Conservation (phyloP, 257 asterid genomes). For the Thymus mandschuricus region DNA sequence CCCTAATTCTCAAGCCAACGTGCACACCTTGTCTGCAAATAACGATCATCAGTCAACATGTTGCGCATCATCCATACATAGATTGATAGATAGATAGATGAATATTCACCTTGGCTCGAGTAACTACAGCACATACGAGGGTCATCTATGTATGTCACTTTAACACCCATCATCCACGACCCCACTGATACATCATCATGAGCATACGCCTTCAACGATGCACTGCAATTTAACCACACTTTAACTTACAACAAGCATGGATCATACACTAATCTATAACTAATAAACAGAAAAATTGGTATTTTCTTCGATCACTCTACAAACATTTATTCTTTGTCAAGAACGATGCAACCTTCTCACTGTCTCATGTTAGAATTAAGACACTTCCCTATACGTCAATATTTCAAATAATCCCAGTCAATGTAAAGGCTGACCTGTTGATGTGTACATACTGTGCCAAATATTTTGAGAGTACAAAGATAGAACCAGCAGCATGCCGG, state of each 20-base stretch:
- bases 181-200: slow-evolving; percentile 86
- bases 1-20: slow-evolving; percentile 50
- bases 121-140: slow-evolving; percentile 76
- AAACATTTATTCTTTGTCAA: not conserved
- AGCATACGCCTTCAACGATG: slow-evolving; percentile 87
- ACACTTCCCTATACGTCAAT: not conserved
- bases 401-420: not conserved
- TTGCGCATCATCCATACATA: not conserved
- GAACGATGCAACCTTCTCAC: not conserved
- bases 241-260: not conserved
- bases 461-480: slow-evolving; percentile 68
- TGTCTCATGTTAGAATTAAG: not conserved
- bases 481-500: slow-evolving; percentile 89
- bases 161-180: slow-evolving; percentile 98
- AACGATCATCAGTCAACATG: not conserved
- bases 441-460: slow-evolving; percentile 78
- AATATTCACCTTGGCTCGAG: slow-evolving; percentile 60
- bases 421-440: slow-evolving; percentile 64
- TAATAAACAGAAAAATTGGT: not conserved
- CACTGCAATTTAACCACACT: slow-evolving; percentile 50
- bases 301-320: not conserved
- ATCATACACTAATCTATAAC: not conserved
- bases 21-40: slow-evolving; percentile 73
- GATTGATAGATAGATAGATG: not conserved
- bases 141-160: slow-evolving; percentile 86